Evolutionary conservation across 2,329 filamentous ascomycete species (phyloP).

Genomic region (Metarhizium anisopliae): DNA sequence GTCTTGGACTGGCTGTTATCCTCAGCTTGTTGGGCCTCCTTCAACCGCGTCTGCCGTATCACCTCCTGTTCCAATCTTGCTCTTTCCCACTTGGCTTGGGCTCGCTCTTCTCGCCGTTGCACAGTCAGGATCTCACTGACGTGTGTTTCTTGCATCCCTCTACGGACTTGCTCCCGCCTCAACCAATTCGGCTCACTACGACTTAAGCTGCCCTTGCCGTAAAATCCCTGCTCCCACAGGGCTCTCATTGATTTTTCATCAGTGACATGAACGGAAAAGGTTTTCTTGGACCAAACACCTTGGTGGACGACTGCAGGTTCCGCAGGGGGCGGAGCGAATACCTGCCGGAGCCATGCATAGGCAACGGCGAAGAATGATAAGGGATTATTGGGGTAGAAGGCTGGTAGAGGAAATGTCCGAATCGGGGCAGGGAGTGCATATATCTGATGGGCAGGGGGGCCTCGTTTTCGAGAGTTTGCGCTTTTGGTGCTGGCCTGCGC

Average conservation of each 20-base stretch:
- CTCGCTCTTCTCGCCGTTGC: constrained; percentile 68
- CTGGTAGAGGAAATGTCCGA: constrained; percentile 72
- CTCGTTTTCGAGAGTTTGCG: constrained; percentile 20
- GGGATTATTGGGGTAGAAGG: constrained; percentile 86
- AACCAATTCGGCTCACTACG: constrained; percentile 94
- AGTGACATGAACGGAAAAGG: constrained; percentile 75
- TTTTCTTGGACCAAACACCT: constrained; percentile 73
- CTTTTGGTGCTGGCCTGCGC: constrained; percentile 7
- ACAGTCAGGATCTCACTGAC: constrained; percentile 79
- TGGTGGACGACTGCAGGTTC: constrained; percentile 58
- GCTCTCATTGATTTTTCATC: constrained; percentile 67
- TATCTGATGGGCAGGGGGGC: constrained; percentile 54
- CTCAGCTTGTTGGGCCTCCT: constrained; percentile 31
- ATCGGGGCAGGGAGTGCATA: constrained; percentile 77
- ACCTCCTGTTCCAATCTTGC: constrained; percentile 80
- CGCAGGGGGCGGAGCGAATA: constrained; percentile 55
- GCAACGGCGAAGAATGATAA: constrained; percentile 75
- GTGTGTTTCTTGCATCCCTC: constrained; percentile 51
- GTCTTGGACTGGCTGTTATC: constrained; percentile 11
- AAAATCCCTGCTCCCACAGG: constrained; percentile 95
- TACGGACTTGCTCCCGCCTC: constrained; percentile 67
- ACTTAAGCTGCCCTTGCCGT: constrained; percentile 87
- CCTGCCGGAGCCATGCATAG: constrained; percentile 67
- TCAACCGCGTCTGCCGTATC: constrained; percentile 57
- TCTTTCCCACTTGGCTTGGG: constrained; percentile 80